Percentiles rank a stretch among this genome's conserved stretches.
These are phyloP conservation scores for Syzygium oleosum DNA, from an alignment of 345 rosid genomes.

Conservation along the genomic window DNA sequence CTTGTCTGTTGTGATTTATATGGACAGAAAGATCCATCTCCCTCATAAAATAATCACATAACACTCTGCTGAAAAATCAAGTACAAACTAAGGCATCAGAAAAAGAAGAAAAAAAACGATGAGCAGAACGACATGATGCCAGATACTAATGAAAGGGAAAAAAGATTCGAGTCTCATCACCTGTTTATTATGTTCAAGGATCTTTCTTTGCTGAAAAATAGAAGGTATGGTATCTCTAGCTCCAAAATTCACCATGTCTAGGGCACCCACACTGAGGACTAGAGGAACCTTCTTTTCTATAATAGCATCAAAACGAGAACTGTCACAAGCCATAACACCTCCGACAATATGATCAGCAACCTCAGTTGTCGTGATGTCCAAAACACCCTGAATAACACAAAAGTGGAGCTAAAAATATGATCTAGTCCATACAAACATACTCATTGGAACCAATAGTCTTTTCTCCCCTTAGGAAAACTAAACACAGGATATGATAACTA, in stretches of 20 bases:
- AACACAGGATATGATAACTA: background rate
- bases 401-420: background rate
- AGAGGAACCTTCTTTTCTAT: conserved; percentile 76
- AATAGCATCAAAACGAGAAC: conserved; percentile 69
- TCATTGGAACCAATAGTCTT: background rate
- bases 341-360: conserved; percentile 91
- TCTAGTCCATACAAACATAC: background rate
- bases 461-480: background rate
- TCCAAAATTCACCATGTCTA: conserved; percentile 97
- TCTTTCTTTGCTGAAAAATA: conserved; percentile 51
- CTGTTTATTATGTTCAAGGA: conserved; percentile 77
- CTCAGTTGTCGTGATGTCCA: conserved; percentile 88
- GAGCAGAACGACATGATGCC: background rate
- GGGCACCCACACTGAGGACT: conserved; percentile 84
- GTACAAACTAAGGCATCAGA: background rate
- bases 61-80: background rate
- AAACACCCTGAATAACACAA: conserved; percentile 43
- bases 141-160: background rate
- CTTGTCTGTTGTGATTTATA: background rate
- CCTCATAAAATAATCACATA: background rate
- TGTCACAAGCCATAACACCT: conserved; percentile 92
- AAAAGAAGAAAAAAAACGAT: background rate
- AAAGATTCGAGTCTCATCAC: conserved; percentile 19
- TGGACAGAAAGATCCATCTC: background rate
- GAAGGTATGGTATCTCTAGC: conserved; percentile 66